Evolutionary conservation across 2,329 filamentous ascomycete genomes (phyloP).

Genomic region (Chaetomiaceae sp.): DNA sequence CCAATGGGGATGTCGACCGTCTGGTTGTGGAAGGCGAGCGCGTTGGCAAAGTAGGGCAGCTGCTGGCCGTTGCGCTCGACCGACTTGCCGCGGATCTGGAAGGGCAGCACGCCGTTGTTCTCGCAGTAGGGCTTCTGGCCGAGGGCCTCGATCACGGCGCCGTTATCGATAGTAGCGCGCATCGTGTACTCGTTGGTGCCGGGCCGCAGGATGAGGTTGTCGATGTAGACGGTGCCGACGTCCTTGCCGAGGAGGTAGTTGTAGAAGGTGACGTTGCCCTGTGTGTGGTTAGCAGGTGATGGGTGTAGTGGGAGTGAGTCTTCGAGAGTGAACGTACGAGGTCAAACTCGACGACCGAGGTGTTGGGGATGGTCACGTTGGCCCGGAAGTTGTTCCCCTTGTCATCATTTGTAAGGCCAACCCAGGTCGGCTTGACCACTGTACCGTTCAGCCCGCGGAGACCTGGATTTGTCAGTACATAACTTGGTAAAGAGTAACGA

Average conservation of each 20-base stretch:
- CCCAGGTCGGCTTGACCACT: constrained; percentile 45
- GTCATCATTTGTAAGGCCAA: constrained; percentile 38
- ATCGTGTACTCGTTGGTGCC: constrained; percentile 59
- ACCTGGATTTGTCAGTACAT: constrained; percentile 30
- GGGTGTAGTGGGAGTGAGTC: no score
- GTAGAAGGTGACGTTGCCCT: constrained; percentile 61
- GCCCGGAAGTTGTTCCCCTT: constrained; percentile 59
- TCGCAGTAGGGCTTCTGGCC: constrained; percentile 45
- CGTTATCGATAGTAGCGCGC: constrained; percentile 50
- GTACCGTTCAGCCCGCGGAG: constrained; percentile 55
- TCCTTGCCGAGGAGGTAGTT: constrained; percentile 48
- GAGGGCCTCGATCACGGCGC: constrained; percentile 43
- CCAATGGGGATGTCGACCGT: constrained; percentile 50
- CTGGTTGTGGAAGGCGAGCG: constrained; percentile 48
- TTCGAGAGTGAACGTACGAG: constrained; percentile 46
- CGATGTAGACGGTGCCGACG: constrained; percentile 54
- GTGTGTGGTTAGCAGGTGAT: constrained; percentile 9
- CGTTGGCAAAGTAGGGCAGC: constrained; percentile 53
- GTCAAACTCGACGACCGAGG: constrained; percentile 58
- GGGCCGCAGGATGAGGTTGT: constrained; percentile 54
- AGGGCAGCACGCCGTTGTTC: constrained; percentile 44
- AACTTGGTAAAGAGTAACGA: no score
- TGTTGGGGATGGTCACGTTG: constrained; percentile 58
- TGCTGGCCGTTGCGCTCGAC: constrained; percentile 49
- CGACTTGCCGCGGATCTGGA: constrained; percentile 50